A percentile compares a stretch with the other conserved stretches of the same genome.
These are phyloP conservation scores for Achaetomiella virescens DNA, from an alignment of 495 filamentous ascomycete genomes.

Conservation along the genomic window DNA sequence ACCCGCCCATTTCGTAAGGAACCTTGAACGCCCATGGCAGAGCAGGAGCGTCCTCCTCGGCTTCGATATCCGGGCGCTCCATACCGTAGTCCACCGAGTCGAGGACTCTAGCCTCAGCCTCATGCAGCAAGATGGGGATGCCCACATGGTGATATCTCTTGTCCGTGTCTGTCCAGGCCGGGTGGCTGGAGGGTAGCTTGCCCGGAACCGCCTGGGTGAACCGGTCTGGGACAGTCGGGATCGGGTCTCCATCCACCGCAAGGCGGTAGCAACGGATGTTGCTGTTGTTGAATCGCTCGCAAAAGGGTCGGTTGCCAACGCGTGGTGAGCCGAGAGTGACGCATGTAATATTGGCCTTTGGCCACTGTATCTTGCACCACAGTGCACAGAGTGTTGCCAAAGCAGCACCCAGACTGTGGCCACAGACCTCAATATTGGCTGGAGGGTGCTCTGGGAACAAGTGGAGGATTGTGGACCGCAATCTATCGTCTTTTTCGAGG, in stretches of 20 bases:
- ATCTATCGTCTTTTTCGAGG: neutral
- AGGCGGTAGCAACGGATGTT: neutral
- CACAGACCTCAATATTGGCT: slow-evolving; percentile 1
- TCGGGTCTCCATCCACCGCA: neutral
- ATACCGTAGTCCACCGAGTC: neutral
- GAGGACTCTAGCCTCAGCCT: neutral
- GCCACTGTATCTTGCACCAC: slow-evolving; percentile 5
- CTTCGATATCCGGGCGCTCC: neutral
- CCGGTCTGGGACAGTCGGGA: slow-evolving; percentile 5
- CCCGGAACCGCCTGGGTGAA: slow-evolving; percentile 1
- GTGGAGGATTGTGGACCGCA: neutral
- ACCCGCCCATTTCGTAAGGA: neutral
- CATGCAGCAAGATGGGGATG: neutral
- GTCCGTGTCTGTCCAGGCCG: neutral
- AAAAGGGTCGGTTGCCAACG: neutral
- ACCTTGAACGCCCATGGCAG: neutral
- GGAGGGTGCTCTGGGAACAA: neutral
- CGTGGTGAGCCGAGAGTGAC: slow-evolving; percentile 3
- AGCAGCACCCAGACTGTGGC: slow-evolving; percentile 7
- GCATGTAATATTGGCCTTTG: neutral
- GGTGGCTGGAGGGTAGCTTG: neutral
- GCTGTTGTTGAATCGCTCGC: neutral
- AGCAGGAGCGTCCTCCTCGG: neutral
- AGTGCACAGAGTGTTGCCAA: slow-evolving; percentile 1
- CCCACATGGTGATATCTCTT: neutral